Evolutionary conservation across 2,329 filamentous ascomycete species (phyloP), one percentile per base, ranked within the genome.

Genomic region (Ramularia collo-cygni): DNA sequence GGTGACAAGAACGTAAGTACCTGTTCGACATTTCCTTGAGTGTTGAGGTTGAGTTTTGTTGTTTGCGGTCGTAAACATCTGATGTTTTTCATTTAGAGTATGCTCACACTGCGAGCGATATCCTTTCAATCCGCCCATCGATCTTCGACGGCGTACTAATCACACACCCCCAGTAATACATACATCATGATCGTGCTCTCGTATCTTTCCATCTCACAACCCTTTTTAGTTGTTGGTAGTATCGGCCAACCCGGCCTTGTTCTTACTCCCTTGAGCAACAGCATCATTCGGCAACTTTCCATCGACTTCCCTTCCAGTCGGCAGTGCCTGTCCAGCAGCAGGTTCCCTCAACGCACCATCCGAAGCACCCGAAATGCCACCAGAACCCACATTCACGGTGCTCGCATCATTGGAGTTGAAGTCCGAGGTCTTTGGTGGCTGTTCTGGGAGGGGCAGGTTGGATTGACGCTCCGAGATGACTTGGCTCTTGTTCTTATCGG

Each of bases 401-500:
- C 75, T 67, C 21, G 72, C 72, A 55, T 90, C 83, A 36, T 75
- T 70, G 0, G 81, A 85, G 61, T 89, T 79, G 74, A 79, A 88
- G 70, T 92, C 85, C 4, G 83, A 83, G n/a, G 77, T 67, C n/a
- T 65, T 68, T 1, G 84, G 83, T 15, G 85, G 85, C 51, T 89
- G 72, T 2, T 90, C 84, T 13, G 85, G 86, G 36, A 89, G 76
- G 37, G 84, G 83, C 21, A 93, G 79, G 65, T 87, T 86, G 62
- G 79, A 66, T 66, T 81, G 73, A 56, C 72, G 72, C 62, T 83
- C 66, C 37, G 80, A 75, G 58, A 89, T 82, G 63, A 82, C 69
- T 40, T 81, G 69, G 49, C 69, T 60, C 64, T 85, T 85, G 65
- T 63, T 61, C 51, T 60, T 50, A 30, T 53, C 47, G 41, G 54